Evolutionary conservation across 768 basidiomycete species (phyloP), one percentile per base, ranked within the genome.

Genomic region (Dentipellis fragilis): DNA sequence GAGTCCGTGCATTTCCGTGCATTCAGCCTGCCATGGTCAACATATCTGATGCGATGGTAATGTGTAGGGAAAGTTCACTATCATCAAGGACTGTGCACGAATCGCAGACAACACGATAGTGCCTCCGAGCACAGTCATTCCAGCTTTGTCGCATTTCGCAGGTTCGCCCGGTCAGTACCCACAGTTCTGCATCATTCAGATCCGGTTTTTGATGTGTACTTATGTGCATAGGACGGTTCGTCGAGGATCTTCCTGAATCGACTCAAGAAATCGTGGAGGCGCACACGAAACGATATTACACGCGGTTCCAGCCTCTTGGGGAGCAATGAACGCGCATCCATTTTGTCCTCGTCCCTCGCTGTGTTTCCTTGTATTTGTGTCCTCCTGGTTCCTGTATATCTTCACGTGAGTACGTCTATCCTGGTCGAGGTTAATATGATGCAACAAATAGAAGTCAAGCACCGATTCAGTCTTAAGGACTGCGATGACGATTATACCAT

Each of bases 61-160:
- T 45, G 17, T 7, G 14, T 63, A 97, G 94, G 94, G 96, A 21
- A 93, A 96, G 68, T 96, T 98, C 64, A 85, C 87, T 0, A 93
- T 95, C 56, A 93, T 97, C 68, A 96, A 97, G 67, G 95, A 98
- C 65, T 94, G 93, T 61, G 90, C 88, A 3, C 84, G 81, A 58
- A 84, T 99, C 21, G 85, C 86, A 29, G 94, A 97, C 67, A 87
- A 88, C 60, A 89, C 92, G 0, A 81, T 98, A 38, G 72, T 98
- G 12, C 90, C 94, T 1, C 87, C 93, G 3, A 93, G 91, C 55
- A 93, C 93, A 0, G 92, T 97, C 49, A 83, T 98, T 10, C 93
- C 95, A 1, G 89, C 92, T 2, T 70, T 97, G 57, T 80, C 92
- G 0, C 72, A 87, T 5, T 97, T 94, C 69, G 69, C 81, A 14